A percentile compares a stretch with the other conserved stretches of the same genome.
phyloP scores from a whole-genome alignment of 306 rosid genomes.

The Rosa lucieae region DNA sequence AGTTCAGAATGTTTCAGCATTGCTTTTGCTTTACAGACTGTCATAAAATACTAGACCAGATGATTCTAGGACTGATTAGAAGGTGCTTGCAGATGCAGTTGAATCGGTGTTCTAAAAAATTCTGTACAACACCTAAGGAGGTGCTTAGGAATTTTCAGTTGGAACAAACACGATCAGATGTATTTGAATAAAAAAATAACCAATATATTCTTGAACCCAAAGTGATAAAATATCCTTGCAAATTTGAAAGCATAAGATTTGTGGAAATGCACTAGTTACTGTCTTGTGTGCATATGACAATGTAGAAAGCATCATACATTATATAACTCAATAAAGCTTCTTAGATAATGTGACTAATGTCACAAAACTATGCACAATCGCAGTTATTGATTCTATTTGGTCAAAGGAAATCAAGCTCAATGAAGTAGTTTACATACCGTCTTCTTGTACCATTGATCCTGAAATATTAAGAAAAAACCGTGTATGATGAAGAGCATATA shows the following conservation, averaged over 20 bases:
- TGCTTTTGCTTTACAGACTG: neutral
- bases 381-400: neutral
- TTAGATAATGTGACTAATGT: neutral
- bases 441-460: conserved; percentile 54
- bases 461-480: conserved; percentile 65
- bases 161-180: neutral
- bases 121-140: neutral
- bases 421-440: conserved; percentile 51
- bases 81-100: neutral
- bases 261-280: neutral
- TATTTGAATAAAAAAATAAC: neutral
- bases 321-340: neutral
- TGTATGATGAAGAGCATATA: conserved; percentile 63
- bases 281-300: neutral
- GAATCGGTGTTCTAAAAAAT: neutral
- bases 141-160: too few relatives aligned
- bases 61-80: neutral
- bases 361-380: neutral
- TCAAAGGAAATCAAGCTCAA: neutral
- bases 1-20: neutral
- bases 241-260: neutral
- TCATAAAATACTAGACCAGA: neutral
- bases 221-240: neutral
- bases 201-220: neutral
- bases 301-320: neutral